phyloP scores from a whole-genome alignment of 148 eudicot species.

The Drosera capensis region DNA sequence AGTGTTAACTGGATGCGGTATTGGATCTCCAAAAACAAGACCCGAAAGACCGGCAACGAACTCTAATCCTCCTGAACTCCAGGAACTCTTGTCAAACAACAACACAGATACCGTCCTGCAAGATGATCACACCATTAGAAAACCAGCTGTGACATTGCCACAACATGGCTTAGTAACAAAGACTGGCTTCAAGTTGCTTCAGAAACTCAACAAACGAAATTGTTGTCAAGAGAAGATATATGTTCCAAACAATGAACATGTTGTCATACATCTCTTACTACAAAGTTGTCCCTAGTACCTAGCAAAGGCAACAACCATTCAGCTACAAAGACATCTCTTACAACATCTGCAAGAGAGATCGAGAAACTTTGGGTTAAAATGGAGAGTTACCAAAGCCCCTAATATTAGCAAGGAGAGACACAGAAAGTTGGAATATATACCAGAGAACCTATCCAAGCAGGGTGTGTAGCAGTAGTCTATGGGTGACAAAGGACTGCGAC shows the following conservation, averaged over 20 bases:
- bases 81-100: no score
- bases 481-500: conserved; percentile 69
- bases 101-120: conserved; percentile 28
- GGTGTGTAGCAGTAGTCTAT: conserved; percentile 53
- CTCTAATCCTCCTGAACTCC: no score
- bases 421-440: conserved; percentile 8
- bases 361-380: not conserved
- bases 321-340: conserved; percentile 23
- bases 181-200: not conserved
- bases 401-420: not conserved
- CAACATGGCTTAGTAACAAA: not conserved
- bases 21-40: no score
- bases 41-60: no score
- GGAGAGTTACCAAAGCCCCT: no score
- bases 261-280: conserved; percentile 36
- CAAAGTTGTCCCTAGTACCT: conserved; percentile 40
- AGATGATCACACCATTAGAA: conserved; percentile 1
- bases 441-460: conserved; percentile 15
- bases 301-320: conserved; percentile 76
- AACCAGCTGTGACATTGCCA: not conserved
- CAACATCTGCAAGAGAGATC: conserved; percentile 25
- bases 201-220: not conserved
- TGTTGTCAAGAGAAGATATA: not conserved
- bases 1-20: no score
- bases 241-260: not conserved